Conservation (phyloP, 148 eudicot species). For the Chenopodium album region DNA sequence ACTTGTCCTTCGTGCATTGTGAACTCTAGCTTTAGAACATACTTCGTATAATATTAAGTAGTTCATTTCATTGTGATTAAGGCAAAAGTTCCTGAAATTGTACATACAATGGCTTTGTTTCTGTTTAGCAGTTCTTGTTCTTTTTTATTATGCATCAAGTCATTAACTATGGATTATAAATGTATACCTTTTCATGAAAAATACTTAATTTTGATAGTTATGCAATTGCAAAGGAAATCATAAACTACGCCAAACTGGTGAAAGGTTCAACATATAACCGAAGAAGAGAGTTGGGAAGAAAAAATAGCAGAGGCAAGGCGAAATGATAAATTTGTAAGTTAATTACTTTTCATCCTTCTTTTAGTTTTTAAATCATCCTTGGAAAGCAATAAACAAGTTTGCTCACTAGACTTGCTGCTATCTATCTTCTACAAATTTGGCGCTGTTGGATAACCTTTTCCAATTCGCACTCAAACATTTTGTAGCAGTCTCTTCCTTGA, state of each 20-base stretch:
- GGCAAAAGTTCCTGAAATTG: background rate
- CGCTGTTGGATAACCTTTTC: too few species aligned
- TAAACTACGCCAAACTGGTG: slow-evolving; percentile 38
- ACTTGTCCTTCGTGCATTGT: background rate
- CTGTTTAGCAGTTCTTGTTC: background rate
- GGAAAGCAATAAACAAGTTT: too few species aligned
- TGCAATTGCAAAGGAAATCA: slow-evolving; percentile 29
- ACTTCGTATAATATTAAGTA: too few species aligned
- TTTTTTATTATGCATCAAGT: background rate
- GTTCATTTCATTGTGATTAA: too few species aligned
- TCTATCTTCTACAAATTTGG: too few species aligned
- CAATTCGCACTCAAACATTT: too few species aligned
- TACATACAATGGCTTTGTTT: background rate
- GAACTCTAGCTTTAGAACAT: background rate
- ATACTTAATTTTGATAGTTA: slow-evolving; percentile 17
- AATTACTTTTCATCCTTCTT: background rate
- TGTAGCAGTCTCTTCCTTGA: too few species aligned
- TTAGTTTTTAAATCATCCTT: background rate
- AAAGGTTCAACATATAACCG: slow-evolving; percentile 53
- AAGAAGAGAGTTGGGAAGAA: slow-evolving; percentile 55
- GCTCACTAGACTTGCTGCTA: too few species aligned
- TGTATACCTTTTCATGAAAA: background rate
- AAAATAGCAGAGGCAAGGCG: slow-evolving; percentile 54
- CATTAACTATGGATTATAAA: background rate
- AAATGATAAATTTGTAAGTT: slow-evolving; percentile 52